These are phyloP conservation scores for Apiotrichum siamense DNA, from an alignment of 1,284 basidiomycete species.

Conservation along the genomic window DNA sequence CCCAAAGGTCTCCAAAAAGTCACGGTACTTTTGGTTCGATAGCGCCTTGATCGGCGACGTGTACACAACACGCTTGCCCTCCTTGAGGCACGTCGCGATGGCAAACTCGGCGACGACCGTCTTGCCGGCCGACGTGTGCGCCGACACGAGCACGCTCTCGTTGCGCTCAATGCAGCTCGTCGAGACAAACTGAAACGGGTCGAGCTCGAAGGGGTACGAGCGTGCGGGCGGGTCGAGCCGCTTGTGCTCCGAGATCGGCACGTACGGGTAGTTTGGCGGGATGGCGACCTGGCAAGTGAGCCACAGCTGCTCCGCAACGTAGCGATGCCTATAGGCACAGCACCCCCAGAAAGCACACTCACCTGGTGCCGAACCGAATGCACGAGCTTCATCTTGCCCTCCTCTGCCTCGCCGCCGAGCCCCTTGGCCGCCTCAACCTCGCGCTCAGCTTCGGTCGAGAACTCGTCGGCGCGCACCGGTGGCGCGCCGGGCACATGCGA, in stretches of 20 bases:
- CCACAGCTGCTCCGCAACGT: conserved; percentile 54
- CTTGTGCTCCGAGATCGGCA: conserved; percentile 86
- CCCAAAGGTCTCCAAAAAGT: conserved; percentile 92
- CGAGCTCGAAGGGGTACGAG: conserved; percentile 91
- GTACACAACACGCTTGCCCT: conserved; percentile 84
- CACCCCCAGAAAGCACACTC: too few species aligned
- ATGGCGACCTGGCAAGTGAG: conserved; percentile 84
- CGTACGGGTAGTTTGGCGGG: conserved; percentile 84
- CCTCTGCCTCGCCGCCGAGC: conserved; percentile 55
- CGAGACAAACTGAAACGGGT: conserved; percentile 96
- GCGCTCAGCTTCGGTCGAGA: conserved; percentile 79
- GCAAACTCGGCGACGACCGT: conserved; percentile 99
- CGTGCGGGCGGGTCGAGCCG: conserved; percentile 84
- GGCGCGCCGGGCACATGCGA: conserved; percentile 51
- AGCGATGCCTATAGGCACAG: too few species aligned
- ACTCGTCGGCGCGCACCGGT: conserved; percentile 78
- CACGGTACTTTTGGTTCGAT: conserved; percentile 98
- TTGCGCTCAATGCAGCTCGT: conserved; percentile 93
- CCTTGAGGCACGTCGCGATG: conserved; percentile 93
- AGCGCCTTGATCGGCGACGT: conserved; percentile 99
- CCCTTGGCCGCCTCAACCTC: conserved; percentile 81
- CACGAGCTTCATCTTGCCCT: conserved; percentile 47
- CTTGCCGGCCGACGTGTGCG: conserved; percentile 98
- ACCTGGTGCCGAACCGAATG: conserved; percentile 44
- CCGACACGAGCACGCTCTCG: conserved; percentile 95